Percentiles rank a stretch among this genome's conserved stretches.
Conservation (phyloP, 2,329 filamentous ascomycete genomes). For the Monosporascus sp. region DNA sequence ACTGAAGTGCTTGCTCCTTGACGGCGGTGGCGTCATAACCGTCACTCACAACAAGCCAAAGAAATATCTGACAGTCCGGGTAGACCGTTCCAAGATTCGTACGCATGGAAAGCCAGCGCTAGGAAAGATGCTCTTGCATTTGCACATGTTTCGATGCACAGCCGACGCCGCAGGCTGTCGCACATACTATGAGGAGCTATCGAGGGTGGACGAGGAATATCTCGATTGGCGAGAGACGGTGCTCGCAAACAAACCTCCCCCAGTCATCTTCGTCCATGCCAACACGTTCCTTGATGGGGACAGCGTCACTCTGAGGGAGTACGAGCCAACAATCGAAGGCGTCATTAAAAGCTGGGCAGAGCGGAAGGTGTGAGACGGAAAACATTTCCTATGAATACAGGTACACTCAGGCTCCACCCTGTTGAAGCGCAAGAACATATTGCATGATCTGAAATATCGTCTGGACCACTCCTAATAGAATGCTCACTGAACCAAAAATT, state of each 20-base stretch:
- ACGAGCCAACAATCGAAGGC: slow-evolving; percentile 49
- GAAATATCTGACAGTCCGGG: slow-evolving; percentile 45
- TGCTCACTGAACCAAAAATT: slow-evolving; percentile 13
- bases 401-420: neutral
- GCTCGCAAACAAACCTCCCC: slow-evolving; percentile 49
- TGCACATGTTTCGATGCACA: slow-evolving; percentile 60
- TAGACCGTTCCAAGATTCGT: slow-evolving; percentile 54
- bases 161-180: slow-evolving; percentile 51
- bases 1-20: slow-evolving; percentile 51
- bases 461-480: slow-evolving; percentile 15
- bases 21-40: slow-evolving; percentile 45
- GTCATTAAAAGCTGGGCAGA: slow-evolving; percentile 47
- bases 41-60: slow-evolving; percentile 41
- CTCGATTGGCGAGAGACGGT: slow-evolving; percentile 52
- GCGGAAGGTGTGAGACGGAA: slow-evolving; percentile 18
- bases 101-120: slow-evolving; percentile 53
- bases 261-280: slow-evolving; percentile 59
- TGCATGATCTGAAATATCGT: slow-evolving; percentile 17
- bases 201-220: slow-evolving; percentile 47
- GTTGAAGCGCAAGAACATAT: slow-evolving; percentile 1
- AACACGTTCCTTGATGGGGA: slow-evolving; percentile 45
- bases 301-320: slow-evolving; percentile 48
- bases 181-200: slow-evolving; percentile 54
- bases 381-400: neutral
- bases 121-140: slow-evolving; percentile 50